A percentile compares a stretch with the other conserved stretches of the same genome.
Conservation (phyloP, 2,329 filamentous ascomycete genomes). For the Paracoccidioides lutzii region DNA sequence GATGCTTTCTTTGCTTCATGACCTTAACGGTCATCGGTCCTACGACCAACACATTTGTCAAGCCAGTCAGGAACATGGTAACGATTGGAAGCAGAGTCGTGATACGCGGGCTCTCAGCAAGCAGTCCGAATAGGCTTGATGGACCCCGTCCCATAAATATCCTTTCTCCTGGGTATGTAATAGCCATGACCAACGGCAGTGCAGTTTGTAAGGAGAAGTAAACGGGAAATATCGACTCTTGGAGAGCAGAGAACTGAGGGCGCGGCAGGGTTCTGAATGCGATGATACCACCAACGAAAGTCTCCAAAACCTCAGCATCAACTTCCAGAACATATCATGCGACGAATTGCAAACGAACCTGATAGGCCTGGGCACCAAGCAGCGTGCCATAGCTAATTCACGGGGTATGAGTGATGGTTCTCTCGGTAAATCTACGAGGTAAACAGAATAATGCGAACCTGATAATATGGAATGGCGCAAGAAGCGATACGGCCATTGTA, state of each 20-base stretch:
- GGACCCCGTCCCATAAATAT: constrained; percentile 22
- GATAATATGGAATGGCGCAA: constrained; percentile 12
- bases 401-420: constrained; percentile 7
- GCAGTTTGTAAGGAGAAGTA: constrained; percentile 79
- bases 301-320: constrained; percentile 31
- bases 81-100: constrained; percentile 55
- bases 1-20: constrained; percentile 63
- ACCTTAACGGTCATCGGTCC: constrained; percentile 62
- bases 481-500: constrained; percentile 6
- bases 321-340: background rate
- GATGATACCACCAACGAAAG: constrained; percentile 61
- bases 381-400: constrained; percentile 65
- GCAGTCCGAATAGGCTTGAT: constrained; percentile 41
- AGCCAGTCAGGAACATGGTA: constrained; percentile 55
- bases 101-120: constrained; percentile 49
- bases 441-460: constrained; percentile 6
- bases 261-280: constrained; percentile 66
- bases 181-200: constrained; percentile 56
- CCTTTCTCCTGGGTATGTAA: constrained; percentile 63
- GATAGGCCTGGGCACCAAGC: constrained; percentile 74
- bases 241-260: constrained; percentile 67
- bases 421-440: background rate
- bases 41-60: constrained; percentile 57
- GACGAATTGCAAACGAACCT: constrained; percentile 40
- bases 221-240: constrained; percentile 61